A percentile compares a stretch with the other conserved stretches of the same genome.
phyloP scores from a whole-genome alignment of 2,329 filamentous ascomycete species.

The Xylariaceae sp. region DNA sequence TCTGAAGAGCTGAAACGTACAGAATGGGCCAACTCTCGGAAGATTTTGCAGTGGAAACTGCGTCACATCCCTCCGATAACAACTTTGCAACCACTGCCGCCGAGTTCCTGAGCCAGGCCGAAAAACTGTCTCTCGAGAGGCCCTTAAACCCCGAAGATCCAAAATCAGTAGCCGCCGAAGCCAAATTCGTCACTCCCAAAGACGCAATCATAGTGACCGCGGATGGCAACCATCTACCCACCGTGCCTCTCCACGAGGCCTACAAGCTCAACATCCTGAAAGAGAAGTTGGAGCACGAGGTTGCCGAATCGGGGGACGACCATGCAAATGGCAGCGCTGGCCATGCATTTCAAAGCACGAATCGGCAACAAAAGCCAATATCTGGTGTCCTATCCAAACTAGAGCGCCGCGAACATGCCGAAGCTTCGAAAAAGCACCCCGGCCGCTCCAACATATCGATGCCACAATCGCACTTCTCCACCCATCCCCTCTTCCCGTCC shows the following conservation, averaged over 20 bases:
- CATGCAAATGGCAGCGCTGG: conserved; percentile 22
- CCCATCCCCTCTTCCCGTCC: conserved; percentile 78
- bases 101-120: conserved; percentile 57
- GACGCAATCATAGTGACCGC: conserved; percentile 67
- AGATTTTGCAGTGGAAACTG: conserved; percentile 12
- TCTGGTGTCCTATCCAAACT: conserved; percentile 9
- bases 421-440: conserved; percentile 38
- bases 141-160: conserved; percentile 25
- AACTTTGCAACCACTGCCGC: conserved; percentile 39
- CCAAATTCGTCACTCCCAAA: conserved; percentile 61
- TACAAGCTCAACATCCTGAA: conserved; percentile 62
- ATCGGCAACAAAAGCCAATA: conserved; percentile 15
- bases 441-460: conserved; percentile 42
- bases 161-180: conserved; percentile 52
- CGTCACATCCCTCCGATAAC: conserved; percentile 18
- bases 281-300: conserved; percentile 38
- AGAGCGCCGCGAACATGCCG: conserved; percentile 27
- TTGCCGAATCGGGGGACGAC: conserved; percentile 22
- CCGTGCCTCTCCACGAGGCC: conserved; percentile 65
- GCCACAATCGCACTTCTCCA: conserved; percentile 55
- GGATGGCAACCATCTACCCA: conserved; percentile 61
- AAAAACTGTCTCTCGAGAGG: conserved; percentile 45
- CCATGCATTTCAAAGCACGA: conserved; percentile 14
- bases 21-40: conserved; percentile 18
- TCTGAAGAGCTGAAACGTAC: conserved; percentile 1